Evolutionary conservation across 768 basidiomycete genomes (phyloP).

Genomic region (Leccinum arenicola): DNA sequence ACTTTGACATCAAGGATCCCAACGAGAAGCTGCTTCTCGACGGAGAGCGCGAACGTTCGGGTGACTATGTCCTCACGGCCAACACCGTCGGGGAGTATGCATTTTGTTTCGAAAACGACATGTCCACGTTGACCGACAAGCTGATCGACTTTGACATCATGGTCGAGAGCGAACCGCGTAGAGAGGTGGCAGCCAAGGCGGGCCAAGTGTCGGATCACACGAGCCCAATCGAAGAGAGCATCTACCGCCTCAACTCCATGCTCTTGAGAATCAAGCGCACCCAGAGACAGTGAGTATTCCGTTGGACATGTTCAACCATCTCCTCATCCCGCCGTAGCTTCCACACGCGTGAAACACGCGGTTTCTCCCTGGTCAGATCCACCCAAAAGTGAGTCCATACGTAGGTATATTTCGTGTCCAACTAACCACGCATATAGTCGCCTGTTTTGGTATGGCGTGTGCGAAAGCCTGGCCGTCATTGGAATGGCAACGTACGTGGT

Average conservation of each 20-base stretch:
- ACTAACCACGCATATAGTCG: constrained; percentile 46
- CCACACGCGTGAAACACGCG: constrained; percentile 91
- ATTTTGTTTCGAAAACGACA: constrained; percentile 99
- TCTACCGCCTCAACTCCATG: constrained; percentile 86
- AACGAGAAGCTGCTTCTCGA: constrained; percentile 84
- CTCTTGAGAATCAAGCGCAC: constrained; percentile 87
- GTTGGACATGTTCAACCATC: background rate
- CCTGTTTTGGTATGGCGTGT: constrained; percentile 89
- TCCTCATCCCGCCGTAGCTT: constrained; percentile 50
- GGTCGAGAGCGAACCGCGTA: constrained; percentile 95
- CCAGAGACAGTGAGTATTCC: constrained; percentile 79
- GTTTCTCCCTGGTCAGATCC: constrained; percentile 89
- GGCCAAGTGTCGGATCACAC: constrained; percentile 92
- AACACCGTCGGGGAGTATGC: constrained; percentile 88
- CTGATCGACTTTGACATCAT: constrained; percentile 95
- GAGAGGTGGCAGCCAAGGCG: constrained; percentile 84
- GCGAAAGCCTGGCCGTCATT: constrained; percentile 76
- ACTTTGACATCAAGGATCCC: constrained; percentile 91
- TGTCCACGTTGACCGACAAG: constrained; percentile 91
- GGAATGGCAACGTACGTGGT: constrained; percentile 82
- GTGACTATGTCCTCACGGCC: constrained; percentile 96
- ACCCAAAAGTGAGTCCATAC: constrained; percentile 66
- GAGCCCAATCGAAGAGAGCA: constrained; percentile 89
- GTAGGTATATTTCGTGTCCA: background rate
- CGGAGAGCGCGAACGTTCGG: constrained; percentile 86